Percentiles rank a stretch among this genome's conserved stretches.
Evolutionary conservation across 225 moss, liverwort and hornwort genomes (phyloP).

Genomic region (Anthoceros angustus): DNA sequence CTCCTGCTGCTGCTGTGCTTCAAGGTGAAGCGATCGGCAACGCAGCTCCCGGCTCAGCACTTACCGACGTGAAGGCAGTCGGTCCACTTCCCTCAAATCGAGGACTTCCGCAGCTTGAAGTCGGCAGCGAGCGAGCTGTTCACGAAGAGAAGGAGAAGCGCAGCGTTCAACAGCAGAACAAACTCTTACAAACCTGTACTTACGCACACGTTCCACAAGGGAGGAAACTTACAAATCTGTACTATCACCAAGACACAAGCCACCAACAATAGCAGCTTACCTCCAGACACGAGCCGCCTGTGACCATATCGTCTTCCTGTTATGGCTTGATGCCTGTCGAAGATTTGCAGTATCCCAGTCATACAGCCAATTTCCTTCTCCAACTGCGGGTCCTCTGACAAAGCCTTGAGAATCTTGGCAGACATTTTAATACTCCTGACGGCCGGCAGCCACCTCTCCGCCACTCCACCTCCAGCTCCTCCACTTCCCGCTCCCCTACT

Average conservation of each 20-base stretch:
- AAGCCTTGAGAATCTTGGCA: constrained; percentile 42
- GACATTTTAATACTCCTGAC: constrained; percentile 21
- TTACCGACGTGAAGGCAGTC: neutral
- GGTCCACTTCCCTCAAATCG: neutral
- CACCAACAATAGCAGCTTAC: neutral
- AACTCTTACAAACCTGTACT: neutral
- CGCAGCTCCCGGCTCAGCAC: neutral
- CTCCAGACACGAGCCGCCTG: constrained; percentile 39
- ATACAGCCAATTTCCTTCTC: constrained; percentile 54
- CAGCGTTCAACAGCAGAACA: neutral
- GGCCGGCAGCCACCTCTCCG: neutral
- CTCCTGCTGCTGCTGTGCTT: too few species aligned
- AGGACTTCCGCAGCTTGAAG: neutral
- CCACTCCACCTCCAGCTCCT: neutral
- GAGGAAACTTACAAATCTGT: constrained; percentile 21
- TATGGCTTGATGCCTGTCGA: constrained; percentile 38
- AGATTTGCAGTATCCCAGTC: constrained; percentile 58
- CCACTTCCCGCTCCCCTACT: neutral
- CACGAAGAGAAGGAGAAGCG: neutral
- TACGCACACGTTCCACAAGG: neutral
- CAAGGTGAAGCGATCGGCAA: too few species aligned
- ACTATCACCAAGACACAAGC: neutral
- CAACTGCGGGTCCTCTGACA: constrained; percentile 43
- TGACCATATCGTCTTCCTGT: constrained; percentile 46
- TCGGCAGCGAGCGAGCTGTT: neutral